Evolutionary conservation across 1,139 yeast species (phyloP).

Genomic region (Pneumocystis wakefieldiae): DNA sequence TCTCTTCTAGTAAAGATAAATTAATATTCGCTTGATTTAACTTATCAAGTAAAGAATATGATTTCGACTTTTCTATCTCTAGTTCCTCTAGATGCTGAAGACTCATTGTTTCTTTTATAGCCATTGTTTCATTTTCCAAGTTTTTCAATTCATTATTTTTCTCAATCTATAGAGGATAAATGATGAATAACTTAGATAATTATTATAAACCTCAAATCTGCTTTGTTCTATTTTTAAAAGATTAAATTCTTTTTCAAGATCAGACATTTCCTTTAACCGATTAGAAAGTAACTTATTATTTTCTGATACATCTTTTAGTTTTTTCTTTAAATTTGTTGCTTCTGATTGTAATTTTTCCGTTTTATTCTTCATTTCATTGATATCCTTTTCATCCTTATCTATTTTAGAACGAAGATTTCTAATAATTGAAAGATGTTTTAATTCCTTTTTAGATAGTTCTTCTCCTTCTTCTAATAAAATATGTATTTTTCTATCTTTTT

Average conservation of each 20-base stretch:
- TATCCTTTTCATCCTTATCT: constrained; percentile 18
- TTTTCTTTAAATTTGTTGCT: constrained; percentile 14
- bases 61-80: constrained; percentile 10
- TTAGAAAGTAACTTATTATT: constrained; percentile 13
- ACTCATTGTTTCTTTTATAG: constrained; percentile 10
- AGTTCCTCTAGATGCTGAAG: constrained; percentile 11
- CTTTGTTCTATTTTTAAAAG: constrained; percentile 13
- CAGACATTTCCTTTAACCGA: constrained; percentile 13
- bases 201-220: constrained; percentile 1
- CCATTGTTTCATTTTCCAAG: constrained; percentile 10
- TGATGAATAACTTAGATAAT: not conserved
- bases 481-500: constrained; percentile 43
- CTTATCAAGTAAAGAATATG: constrained; percentile 16
- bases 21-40: constrained; percentile 9
- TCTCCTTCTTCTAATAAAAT: constrained; percentile 65
- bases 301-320: constrained; percentile 16
- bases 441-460: constrained; percentile 56
- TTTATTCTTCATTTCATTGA: constrained; percentile 16
- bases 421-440: constrained; percentile 51
- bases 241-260: constrained; percentile 13
- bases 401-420: constrained; percentile 43
- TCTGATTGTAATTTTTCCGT: constrained; percentile 17
- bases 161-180: not conserved
- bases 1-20: constrained; percentile 13
- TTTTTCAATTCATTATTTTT: constrained; percentile 2